Conservation (phyloP, 1,139 yeast species). For the Sugiyamaella paludigena region DNA sequence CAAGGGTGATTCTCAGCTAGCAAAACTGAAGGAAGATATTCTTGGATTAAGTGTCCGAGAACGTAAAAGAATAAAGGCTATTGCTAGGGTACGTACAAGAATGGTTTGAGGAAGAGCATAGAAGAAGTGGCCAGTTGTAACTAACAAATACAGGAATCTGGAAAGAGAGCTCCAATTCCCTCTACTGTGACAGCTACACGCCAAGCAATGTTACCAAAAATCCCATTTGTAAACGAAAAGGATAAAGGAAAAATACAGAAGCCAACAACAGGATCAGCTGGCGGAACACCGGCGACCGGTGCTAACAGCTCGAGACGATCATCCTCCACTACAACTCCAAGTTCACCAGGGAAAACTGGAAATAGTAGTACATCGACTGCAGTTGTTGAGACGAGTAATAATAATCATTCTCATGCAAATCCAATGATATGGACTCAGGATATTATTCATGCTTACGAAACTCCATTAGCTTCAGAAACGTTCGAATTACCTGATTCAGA, state of each 20-base stretch:
- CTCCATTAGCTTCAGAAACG: constrained; percentile 75
- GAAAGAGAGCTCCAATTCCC: constrained; percentile 70
- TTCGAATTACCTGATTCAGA: constrained; percentile 83
- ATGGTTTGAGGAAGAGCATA: not conserved
- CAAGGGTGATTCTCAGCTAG: constrained; percentile 56
- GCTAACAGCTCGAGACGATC: not conserved
- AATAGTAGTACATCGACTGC: not conserved
- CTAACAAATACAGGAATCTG: constrained; percentile 50
- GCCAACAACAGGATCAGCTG: not conserved
- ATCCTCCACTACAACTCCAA: constrained; percentile 2
- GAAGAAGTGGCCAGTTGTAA: not conserved
- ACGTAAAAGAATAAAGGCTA: constrained; percentile 76
- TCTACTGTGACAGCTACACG: constrained; percentile 80
- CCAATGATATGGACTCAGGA: constrained; percentile 90
- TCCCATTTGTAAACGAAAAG: constrained; percentile 64
- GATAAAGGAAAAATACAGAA: constrained; percentile 30
- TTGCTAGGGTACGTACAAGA: constrained; percentile 48
- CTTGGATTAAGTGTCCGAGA: constrained; percentile 85
- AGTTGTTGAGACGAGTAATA: constrained; percentile 12
- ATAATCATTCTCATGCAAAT: constrained; percentile 39
- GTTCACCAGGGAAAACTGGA: constrained; percentile 3
- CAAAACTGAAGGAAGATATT: constrained; percentile 77
- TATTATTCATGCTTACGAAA: constrained; percentile 81
- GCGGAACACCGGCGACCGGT: not conserved
- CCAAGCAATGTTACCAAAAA: constrained; percentile 79